Evolutionary conservation across 2,329 filamentous ascomycete species (phyloP).

Genomic region (Claviceps spartinae): DNA sequence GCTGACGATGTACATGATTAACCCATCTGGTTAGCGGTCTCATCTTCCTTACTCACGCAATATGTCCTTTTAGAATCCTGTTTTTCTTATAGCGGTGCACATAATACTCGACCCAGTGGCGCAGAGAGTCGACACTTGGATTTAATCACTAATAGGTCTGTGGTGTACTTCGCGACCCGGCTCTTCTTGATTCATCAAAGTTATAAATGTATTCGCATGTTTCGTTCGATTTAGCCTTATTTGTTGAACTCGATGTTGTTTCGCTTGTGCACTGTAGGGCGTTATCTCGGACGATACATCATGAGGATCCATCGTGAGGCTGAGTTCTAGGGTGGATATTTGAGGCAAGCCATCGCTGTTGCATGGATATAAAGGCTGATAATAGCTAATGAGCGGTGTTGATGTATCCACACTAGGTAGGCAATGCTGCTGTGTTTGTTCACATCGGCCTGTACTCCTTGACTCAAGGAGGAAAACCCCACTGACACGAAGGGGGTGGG

Average conservation of each 20-base stretch:
- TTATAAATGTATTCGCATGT: background rate
- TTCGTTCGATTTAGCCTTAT: background rate
- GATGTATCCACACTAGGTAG: too few species aligned
- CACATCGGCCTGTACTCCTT: too few species aligned
- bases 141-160: conserved; percentile 3
- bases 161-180: background rate
- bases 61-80: background rate
- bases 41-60: background rate
- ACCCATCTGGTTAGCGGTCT: background rate
- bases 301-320: background rate
- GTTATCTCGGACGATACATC: conserved; percentile 1
- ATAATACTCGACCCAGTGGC: background rate
- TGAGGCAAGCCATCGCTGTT: background rate
- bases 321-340: too few species aligned
- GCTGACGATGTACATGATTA: background rate
- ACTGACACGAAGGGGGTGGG: too few species aligned
- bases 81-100: background rate
- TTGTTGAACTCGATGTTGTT: background rate
- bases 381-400: background rate
- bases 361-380: background rate
- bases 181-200: background rate
- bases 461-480: too few species aligned
- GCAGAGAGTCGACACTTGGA: background rate
- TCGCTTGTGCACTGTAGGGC: conserved; percentile 5
- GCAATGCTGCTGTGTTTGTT: too few species aligned